A percentile compares a stretch with the other conserved stretches of the same genome.
These are phyloP conservation scores for Schizophyllum commune DNA, from an alignment of 1,284 basidiomycete species.

Conservation along the genomic window DNA sequence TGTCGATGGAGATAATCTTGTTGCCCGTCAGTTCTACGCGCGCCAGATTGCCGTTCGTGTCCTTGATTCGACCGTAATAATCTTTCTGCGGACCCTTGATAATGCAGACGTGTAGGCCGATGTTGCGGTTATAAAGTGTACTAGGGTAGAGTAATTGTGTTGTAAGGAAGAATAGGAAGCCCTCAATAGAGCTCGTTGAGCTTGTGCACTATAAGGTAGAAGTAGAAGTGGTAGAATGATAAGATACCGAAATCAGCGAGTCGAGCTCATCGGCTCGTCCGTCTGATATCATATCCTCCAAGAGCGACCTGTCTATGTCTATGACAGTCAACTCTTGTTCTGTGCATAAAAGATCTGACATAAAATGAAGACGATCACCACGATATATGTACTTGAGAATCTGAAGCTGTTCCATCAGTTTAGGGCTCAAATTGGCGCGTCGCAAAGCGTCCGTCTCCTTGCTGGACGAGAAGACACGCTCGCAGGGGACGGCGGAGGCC, in stretches of 20 bases:
- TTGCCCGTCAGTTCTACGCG: constrained; percentile 92
- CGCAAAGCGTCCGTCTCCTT: constrained; percentile 19
- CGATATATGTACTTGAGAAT: constrained; percentile 18
- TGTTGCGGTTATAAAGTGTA: constrained; percentile 56
- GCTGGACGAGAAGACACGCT: constrained; percentile 23
- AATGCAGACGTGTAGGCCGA: constrained; percentile 77
- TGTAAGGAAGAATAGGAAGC: too few species aligned
- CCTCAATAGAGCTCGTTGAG: too few species aligned
- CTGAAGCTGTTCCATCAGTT: constrained; percentile 19
- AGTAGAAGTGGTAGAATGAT: too few species aligned
- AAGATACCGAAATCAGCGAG: too few species aligned
- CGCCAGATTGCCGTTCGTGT: constrained; percentile 83
- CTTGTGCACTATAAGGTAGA: too few species aligned
- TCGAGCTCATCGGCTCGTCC: too few species aligned
- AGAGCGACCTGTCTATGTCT: too few species aligned
- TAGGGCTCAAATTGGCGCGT: constrained; percentile 16
- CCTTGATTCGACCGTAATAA: constrained; percentile 89
- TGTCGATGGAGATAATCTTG: constrained; percentile 84
- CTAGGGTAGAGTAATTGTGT: too few species aligned
- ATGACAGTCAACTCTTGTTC: neutral
- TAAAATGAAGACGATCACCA: constrained; percentile 13
- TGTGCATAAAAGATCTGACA: constrained; percentile 5
- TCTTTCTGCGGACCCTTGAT: constrained; percentile 90
- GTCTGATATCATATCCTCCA: too few species aligned
- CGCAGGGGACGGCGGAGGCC: constrained; percentile 24